Evolutionary conservation across 2,329 filamentous ascomycete genomes (phyloP).

Genomic region (Fusarium siculi): DNA sequence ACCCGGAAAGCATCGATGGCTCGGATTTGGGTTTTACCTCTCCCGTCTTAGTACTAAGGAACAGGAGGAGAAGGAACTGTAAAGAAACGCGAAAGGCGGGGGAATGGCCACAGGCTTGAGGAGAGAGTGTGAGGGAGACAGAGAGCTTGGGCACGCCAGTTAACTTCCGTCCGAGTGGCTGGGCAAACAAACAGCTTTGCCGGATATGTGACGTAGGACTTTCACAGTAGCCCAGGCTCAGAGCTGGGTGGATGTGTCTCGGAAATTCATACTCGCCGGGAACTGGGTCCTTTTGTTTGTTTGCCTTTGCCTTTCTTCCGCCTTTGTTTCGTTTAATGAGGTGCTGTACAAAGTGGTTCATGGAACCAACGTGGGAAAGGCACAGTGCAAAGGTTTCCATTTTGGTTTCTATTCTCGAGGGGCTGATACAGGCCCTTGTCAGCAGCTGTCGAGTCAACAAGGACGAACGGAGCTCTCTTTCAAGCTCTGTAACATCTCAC

Average conservation of each 20-base stretch:
- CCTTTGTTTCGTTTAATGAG: background rate
- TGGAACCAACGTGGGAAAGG: background rate
- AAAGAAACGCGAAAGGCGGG: constrained; percentile 6
- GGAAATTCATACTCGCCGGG: background rate
- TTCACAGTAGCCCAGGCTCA: background rate
- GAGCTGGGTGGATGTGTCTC: constrained; percentile 13
- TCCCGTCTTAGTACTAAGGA: constrained; percentile 19
- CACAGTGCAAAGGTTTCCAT: background rate
- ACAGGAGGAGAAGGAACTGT: background rate
- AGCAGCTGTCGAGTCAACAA: constrained; percentile 19
- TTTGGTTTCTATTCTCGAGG: background rate
- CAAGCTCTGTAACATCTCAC: constrained; percentile 33
- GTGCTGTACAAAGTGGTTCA: background rate
- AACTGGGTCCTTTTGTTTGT: constrained; percentile 13
- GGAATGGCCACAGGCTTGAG: background rate
- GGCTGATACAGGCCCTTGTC: constrained; percentile 6
- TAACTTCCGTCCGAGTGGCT: constrained; percentile 19
- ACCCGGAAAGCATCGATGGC: constrained; percentile 25
- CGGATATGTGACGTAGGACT: constrained; percentile 33
- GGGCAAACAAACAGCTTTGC: constrained; percentile 26
- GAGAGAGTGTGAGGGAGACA: background rate
- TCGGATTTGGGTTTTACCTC: constrained; percentile 23
- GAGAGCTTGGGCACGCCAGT: background rate
- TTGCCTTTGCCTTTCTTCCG: background rate
- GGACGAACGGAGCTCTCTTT: constrained; percentile 27